Evolutionary conservation across 495 filamentous ascomycete species (phyloP).

Genomic region (Viridothelium virens): DNA sequence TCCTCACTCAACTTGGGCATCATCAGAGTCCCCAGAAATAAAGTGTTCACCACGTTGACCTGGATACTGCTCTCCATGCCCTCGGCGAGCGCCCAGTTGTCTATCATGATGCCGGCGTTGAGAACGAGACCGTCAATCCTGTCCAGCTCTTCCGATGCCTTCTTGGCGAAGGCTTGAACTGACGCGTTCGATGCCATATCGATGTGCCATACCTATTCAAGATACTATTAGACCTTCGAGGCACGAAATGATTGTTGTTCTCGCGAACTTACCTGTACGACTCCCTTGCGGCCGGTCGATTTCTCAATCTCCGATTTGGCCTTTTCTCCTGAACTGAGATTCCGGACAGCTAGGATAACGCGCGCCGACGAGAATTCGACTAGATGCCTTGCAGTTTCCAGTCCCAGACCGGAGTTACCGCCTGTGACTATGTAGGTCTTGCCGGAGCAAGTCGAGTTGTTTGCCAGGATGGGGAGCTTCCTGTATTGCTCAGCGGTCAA

Average conservation of each 20-base stretch:
- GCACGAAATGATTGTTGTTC: background rate
- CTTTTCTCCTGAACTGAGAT: slow-evolving; percentile 39
- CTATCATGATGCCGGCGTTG: slow-evolving; percentile 42
- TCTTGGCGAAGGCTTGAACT: slow-evolving; percentile 42
- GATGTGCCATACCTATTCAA: slow-evolving; percentile 43
- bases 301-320: slow-evolving; percentile 44
- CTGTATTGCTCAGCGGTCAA: slow-evolving; percentile 3
- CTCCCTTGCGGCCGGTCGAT: slow-evolving; percentile 37
- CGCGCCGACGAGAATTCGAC: slow-evolving; percentile 26
- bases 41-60: slow-evolving; percentile 44
- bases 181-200: slow-evolving; percentile 48
- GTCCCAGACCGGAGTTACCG: slow-evolving; percentile 32
- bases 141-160: slow-evolving; percentile 30
- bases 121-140: slow-evolving; percentile 40
- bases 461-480: slow-evolving; percentile 2
- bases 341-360: slow-evolving; percentile 35
- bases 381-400: slow-evolving; percentile 34
- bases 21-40: slow-evolving; percentile 40
- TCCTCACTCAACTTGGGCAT: slow-evolving; percentile 35
- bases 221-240: background rate
- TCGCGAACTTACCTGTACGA: slow-evolving; percentile 30
- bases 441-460: slow-evolving; percentile 26
- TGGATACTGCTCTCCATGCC: slow-evolving; percentile 42
- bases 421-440: slow-evolving; percentile 36
- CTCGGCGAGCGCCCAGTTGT: slow-evolving; percentile 30